These are phyloP conservation scores for Ustilago trichophora DNA, from an alignment of 1,284 basidiomycete species.

Conservation along the genomic window DNA sequence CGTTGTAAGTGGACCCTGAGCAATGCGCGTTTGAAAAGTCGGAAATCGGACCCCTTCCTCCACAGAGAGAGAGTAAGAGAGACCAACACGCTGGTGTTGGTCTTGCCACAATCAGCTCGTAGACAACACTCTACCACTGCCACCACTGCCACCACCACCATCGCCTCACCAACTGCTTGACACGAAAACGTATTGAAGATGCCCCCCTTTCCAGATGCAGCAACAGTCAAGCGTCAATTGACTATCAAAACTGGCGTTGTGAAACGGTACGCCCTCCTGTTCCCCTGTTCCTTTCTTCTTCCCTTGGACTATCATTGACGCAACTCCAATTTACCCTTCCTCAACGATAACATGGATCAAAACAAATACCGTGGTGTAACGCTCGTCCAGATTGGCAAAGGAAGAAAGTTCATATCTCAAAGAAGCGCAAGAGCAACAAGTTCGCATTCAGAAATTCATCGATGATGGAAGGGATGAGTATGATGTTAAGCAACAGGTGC, in stretches of 20 bases:
- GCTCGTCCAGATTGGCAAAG: slow-evolving; percentile 38
- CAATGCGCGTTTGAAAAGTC: too few relatives aligned
- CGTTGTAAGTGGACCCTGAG: too few relatives aligned
- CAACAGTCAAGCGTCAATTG: slow-evolving; percentile 48
- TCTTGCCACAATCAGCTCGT: too few relatives aligned
- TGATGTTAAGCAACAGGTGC: slow-evolving; percentile 54
- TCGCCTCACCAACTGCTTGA: too few relatives aligned
- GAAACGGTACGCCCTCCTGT: slow-evolving; percentile 35
- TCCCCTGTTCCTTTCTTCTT: neutral
- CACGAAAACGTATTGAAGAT: slow-evolving; percentile 13
- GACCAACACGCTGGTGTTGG: too few relatives aligned
- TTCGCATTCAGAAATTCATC: slow-evolving; percentile 30
- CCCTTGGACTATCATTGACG: neutral
- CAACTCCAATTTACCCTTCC: too few relatives aligned
- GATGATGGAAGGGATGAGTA: slow-evolving; percentile 51
- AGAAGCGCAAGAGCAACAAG: slow-evolving; percentile 43
- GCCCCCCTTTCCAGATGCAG: slow-evolving; percentile 15
- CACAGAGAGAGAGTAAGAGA: too few relatives aligned
- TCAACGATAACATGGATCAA: too few relatives aligned
- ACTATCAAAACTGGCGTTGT: slow-evolving; percentile 57
- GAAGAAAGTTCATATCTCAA: slow-evolving; percentile 50
- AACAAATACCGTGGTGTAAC: too few relatives aligned
- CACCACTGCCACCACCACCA: too few relatives aligned
- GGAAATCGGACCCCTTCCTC: too few relatives aligned
- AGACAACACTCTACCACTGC: too few relatives aligned